A percentile compares a stretch with the other conserved stretches of the same genome.
phyloP scores from a whole-genome alignment of 2,329 filamentous ascomycete genomes.

The Myriosclerotinia duriaeana region DNA sequence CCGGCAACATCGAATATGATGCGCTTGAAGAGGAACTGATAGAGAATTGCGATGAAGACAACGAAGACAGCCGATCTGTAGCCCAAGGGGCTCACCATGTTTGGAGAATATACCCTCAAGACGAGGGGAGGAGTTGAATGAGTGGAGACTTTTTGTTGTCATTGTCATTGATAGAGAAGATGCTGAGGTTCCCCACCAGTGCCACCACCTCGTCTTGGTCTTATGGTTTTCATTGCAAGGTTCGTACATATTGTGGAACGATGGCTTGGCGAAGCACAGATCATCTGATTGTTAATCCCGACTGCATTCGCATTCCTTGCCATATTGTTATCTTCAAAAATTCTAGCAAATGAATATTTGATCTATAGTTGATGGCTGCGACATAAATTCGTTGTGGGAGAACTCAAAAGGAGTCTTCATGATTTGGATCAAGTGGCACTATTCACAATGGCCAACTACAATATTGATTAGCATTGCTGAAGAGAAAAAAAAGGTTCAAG shows the following conservation, averaged over 20 bases:
- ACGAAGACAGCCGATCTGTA: conserved; percentile 28
- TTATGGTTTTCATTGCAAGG: neutral
- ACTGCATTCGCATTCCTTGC: neutral
- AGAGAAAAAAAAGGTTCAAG: neutral
- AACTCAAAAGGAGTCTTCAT: too few species aligned
- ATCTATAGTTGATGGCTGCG: neutral
- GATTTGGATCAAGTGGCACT: neutral
- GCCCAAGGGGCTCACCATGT: conserved; percentile 26
- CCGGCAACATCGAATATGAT: conserved; percentile 40
- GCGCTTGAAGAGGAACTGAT: conserved; percentile 39
- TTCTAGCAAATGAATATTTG: neutral
- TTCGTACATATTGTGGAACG: neutral
- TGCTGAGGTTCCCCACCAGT: neutral
- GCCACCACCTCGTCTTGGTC: too few species aligned
- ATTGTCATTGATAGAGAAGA: neutral
- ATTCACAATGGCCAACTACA: neutral
- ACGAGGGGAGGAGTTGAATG: neutral
- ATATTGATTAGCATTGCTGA: neutral
- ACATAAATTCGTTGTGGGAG: neutral
- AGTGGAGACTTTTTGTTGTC: neutral
- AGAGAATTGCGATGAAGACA: conserved; percentile 35
- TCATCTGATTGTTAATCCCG: neutral
- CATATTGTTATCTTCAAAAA: too few species aligned
- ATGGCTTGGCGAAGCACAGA: neutral
- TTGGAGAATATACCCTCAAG: neutral